Conservation (phyloP, 2,329 filamentous ascomycete genomes). For the Daldinia sp. region DNA sequence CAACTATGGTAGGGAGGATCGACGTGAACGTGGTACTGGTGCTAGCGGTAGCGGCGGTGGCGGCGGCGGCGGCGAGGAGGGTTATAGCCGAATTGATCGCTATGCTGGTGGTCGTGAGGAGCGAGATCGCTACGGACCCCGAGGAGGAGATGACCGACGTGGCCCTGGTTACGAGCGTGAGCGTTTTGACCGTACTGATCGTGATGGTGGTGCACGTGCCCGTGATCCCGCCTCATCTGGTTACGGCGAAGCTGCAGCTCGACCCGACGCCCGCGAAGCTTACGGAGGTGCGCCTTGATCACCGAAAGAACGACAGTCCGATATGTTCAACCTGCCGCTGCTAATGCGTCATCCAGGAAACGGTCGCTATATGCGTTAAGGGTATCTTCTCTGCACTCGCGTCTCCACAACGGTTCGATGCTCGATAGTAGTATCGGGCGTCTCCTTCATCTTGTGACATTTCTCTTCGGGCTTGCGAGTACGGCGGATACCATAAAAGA, state of each 20-base stretch:
- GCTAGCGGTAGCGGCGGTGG: background rate
- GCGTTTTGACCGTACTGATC: slow-evolving; percentile 60
- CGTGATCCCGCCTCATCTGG: slow-evolving; percentile 52
- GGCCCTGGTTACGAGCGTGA: slow-evolving; percentile 44
- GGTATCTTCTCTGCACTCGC: slow-evolving; percentile 8
- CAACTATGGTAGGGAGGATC: slow-evolving; percentile 57
- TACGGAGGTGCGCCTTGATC: slow-evolving; percentile 52
- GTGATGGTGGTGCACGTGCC: slow-evolving; percentile 47
- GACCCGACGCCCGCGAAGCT: slow-evolving; percentile 53
- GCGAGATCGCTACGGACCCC: slow-evolving; percentile 42
- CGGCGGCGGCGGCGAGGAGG: background rate
- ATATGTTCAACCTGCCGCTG: slow-evolving; percentile 34
- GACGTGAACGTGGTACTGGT: slow-evolving; percentile 52
- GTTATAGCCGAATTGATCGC: slow-evolving; percentile 44
- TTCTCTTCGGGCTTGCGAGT: slow-evolving; percentile 43
- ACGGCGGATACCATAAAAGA: slow-evolving; percentile 45
- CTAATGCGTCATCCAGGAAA: slow-evolving; percentile 42
- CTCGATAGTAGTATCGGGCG: slow-evolving; percentile 29
- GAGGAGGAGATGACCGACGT: slow-evolving; percentile 40
- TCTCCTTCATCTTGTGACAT: slow-evolving; percentile 40
- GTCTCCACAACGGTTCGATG: slow-evolving; percentile 32
- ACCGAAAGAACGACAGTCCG: slow-evolving; percentile 26
- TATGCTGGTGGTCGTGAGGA: slow-evolving; percentile 43
- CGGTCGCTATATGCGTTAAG: slow-evolving; percentile 35
- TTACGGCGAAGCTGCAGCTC: slow-evolving; percentile 54